A percentile compares a stretch with the other conserved stretches of the same genome.
Conservation (phyloP, 441 rosid genomes). For the Raphanus hybrid region DNA sequence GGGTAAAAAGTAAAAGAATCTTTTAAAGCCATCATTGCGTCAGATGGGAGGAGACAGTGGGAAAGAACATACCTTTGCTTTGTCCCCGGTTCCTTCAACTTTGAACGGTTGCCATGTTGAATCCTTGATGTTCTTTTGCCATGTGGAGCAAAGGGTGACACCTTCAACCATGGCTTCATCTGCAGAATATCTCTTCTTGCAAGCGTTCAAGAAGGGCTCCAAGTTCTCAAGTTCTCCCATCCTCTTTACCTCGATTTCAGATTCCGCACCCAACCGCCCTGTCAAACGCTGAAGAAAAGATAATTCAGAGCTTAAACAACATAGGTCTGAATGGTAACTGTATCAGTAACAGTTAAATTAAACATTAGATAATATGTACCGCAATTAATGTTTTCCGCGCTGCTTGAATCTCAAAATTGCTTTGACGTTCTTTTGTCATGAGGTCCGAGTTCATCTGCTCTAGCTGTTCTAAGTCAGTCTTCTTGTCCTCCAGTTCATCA, state of each 20-base stretch:
- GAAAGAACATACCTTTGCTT: constrained; percentile 15
- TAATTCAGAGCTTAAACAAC: constrained; percentile 7
- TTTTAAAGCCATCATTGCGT: constrained; percentile 7
- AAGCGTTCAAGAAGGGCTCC: constrained; percentile 58
- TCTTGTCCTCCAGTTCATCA: constrained; percentile 64
- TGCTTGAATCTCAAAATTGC: constrained; percentile 78
- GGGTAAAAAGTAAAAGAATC: background rate
- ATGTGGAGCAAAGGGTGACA: constrained; percentile 60
- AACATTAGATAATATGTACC: constrained; percentile 43
- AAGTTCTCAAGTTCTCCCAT: constrained; percentile 77
- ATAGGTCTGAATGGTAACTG: background rate
- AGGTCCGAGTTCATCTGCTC: constrained; percentile 54
- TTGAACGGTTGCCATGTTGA: constrained; percentile 79
- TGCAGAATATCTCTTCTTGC: constrained; percentile 56
- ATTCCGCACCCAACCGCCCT: constrained; percentile 44
- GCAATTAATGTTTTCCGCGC: constrained; percentile 65
- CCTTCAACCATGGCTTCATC: constrained; percentile 68
- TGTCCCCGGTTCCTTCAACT: constrained; percentile 45
- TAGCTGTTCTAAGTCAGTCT: constrained; percentile 49
- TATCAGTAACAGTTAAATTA: background rate
- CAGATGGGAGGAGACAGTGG: background rate
- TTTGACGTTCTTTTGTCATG: constrained; percentile 73
- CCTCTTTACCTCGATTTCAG: constrained; percentile 69
- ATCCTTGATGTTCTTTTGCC: constrained; percentile 77
- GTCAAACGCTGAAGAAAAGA: constrained; percentile 57